Evolutionary conservation across 768 basidiomycete genomes (phyloP).

Genomic region (Dendrothele bispora): DNA sequence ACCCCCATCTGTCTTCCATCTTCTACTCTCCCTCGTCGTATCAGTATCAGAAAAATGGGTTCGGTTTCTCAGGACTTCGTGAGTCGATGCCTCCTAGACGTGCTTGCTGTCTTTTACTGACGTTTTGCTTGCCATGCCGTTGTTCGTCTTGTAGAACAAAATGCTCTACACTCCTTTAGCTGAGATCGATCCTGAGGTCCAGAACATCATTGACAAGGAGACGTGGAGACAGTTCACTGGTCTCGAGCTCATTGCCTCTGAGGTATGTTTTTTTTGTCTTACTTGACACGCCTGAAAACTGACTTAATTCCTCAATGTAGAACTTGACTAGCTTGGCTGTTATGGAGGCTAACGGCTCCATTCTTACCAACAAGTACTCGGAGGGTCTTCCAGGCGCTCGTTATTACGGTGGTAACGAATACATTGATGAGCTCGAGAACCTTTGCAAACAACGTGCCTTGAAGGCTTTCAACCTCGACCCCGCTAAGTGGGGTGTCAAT

Average conservation of each 20-base stretch:
- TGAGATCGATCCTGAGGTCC: constrained; percentile 91
- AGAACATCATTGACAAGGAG: constrained; percentile 98
- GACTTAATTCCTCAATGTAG: constrained; percentile 36
- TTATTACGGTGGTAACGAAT: constrained; percentile 98
- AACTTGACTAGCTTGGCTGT: constrained; percentile 95
- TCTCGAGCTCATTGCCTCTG: constrained; percentile 97
- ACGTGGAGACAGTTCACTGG: constrained; percentile 98
- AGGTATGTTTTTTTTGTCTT: constrained; percentile 51
- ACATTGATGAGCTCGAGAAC: constrained; percentile 93
- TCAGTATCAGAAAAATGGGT: constrained; percentile 55
- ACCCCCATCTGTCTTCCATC: constrained; percentile 30
- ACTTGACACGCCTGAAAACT: background rate
- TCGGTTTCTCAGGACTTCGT: constrained; percentile 64
- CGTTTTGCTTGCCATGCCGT: background rate
- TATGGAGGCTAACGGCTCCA: constrained; percentile 98
- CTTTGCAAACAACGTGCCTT: constrained; percentile 96
- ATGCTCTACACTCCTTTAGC: constrained; percentile 84
- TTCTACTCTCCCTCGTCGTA: constrained; percentile 19
- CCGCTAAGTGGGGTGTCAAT: constrained; percentile 94
- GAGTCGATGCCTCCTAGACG: constrained; percentile 21
- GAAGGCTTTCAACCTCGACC: constrained; percentile 93
- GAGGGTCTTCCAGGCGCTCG: constrained; percentile 98
- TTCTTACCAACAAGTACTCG: constrained; percentile 99
- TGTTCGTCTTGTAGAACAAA: constrained; percentile 67
- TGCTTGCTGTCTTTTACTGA: constrained; percentile 2